Conservation (phyloP, 306 rosid genomes). For the Potentilla sterilis region DNA sequence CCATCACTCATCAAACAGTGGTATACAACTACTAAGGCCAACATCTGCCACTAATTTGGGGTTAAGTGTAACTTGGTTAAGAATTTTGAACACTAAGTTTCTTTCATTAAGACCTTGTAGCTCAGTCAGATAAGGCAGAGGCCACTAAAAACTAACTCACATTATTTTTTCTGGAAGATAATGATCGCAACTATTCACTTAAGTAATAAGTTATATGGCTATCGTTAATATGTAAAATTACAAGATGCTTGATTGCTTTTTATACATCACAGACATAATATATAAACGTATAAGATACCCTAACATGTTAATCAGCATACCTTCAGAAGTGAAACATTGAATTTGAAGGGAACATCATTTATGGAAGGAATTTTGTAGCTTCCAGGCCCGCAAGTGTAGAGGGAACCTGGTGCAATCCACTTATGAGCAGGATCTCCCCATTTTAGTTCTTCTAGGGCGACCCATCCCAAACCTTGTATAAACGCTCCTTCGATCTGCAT, state of each 20-base stretch:
- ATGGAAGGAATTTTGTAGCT: constrained; percentile 84
- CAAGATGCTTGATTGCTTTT: not conserved
- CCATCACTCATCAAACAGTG: not conserved
- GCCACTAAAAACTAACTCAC: not conserved
- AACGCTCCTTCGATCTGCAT: constrained; percentile 92
- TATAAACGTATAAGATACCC: not conserved
- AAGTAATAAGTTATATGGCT: not conserved
- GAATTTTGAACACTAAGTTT: not conserved
- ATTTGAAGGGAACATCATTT: constrained; percentile 76
- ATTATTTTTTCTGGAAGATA: not conserved
- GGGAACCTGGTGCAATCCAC: constrained; percentile 74
- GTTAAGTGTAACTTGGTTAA: not conserved
- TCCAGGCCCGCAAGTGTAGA: constrained; percentile 84
- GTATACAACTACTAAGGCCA: not conserved
- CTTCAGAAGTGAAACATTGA: constrained; percentile 84
- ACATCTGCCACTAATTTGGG: not conserved
- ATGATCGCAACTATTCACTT: not conserved
- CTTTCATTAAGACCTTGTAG: not conserved
- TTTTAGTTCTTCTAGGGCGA: constrained; percentile 86
- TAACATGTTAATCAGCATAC: constrained; percentile 30
- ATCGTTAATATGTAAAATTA: not conserved
- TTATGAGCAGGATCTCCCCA: constrained; percentile 96
- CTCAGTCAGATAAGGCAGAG: not conserved
- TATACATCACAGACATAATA: not conserved
- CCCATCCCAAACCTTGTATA: constrained; percentile 96